Base-by-base conservation (phyloP, 805 yeast genomes). In the Isabelozyma rhagii region DNA sequence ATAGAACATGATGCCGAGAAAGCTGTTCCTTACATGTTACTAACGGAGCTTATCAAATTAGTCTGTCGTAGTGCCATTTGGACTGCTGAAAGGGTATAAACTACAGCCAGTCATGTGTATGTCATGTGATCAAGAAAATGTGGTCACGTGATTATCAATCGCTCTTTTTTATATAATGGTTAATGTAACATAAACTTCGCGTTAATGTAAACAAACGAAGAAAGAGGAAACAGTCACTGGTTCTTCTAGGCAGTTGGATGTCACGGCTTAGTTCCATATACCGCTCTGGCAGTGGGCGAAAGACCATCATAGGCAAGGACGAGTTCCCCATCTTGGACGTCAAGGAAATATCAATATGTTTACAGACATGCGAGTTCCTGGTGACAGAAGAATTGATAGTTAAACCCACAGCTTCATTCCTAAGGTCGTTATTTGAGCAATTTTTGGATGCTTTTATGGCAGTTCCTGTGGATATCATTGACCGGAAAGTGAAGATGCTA, bases 1-100 rank as follows among this genome's bases (percentile, higher is more conserved):
- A 81, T 94, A 17, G 87, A 88, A 57, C 79, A 94, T 61, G 98
- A 93, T 64, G 92, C 98, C 0, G 89, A 91, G 56, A 82, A 84
- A 58, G 99, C 99, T 2, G 87, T 89, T 45, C 98, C 98, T 1
- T 94, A 94, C 68, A 80, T 87, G 78, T 65, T 93, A 34, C 75
- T 94, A 44, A 93, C 97, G 0, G 98, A 93, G 64, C 82, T 85
- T 5, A 91, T 94, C 56, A 93, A 92, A 65, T 63, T 77, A 45
- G 83, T 92, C 1, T 92, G 97, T 64, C 80, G 80, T 58, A 87
- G 81, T n/a, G 97, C 99, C 7, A 89, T 94, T 46, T 85, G 87
- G 85, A 77, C 91, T 1, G 97, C 97, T 11, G 97, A 93, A 67
- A 77, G 96, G 56, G 69, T 91, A 2, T 93, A 70, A 48, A 39